A percentile compares a stretch with the other conserved stretches of the same genome.
These are phyloP conservation scores for Cryptosporidium tyzzeri DNA, from an alignment of 169 alveolate species.

Conservation along the genomic window DNA sequence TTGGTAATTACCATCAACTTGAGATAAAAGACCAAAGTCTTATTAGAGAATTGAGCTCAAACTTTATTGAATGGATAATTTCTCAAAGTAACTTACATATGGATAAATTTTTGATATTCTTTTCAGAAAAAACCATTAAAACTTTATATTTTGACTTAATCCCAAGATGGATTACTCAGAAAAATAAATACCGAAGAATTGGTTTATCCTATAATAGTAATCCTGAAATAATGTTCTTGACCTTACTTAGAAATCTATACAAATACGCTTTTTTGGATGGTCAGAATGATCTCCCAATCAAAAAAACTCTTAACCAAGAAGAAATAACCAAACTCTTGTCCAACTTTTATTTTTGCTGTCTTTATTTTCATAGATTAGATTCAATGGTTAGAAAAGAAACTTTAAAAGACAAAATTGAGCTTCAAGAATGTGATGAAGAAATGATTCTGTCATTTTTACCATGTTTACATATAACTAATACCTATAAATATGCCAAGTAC, in stretches of 20 bases:
- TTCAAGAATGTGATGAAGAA: not conserved
- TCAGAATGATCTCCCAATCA: not conserved
- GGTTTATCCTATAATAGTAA: not conserved
- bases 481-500: constrained; percentile 29
- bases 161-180: not conserved
- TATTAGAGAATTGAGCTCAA: not conserved
- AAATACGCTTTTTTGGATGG: not conserved
- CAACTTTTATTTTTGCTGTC: not conserved
- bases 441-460: not conserved
- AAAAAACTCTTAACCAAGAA: not conserved
- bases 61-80: not conserved
- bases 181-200: not conserved
- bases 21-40: not conserved
- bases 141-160: not conserved
- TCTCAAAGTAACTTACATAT: not conserved
- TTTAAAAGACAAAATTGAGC: not conserved
- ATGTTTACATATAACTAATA: not conserved
- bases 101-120: not conserved
- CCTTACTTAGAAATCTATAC: constrained; percentile 2
- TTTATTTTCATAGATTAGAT: not conserved
- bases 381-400: not conserved
- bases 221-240: not conserved
- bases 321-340: constrained; percentile 3
- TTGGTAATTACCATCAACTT: not conserved
- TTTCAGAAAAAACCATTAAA: not conserved